Evolutionary conservation across 2,329 filamentous ascomycete genomes (phyloP).

Genomic region (Penicillium freii): DNA sequence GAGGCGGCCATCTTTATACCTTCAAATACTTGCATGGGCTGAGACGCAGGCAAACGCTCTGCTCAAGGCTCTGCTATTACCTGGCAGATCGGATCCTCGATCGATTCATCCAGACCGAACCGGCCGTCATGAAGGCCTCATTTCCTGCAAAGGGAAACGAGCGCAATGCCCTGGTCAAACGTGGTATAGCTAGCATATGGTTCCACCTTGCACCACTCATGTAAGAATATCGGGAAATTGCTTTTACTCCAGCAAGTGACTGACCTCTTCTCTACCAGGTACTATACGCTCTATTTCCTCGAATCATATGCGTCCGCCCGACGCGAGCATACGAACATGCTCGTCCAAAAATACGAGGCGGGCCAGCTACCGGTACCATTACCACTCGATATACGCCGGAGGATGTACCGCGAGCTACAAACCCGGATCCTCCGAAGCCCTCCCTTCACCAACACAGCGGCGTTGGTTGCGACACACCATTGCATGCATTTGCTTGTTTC

Average conservation of each 20-base stretch:
- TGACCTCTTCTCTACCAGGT: slow-evolving; percentile 29
- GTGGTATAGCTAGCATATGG: slow-evolving; percentile 35
- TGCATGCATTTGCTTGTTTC: slow-evolving; percentile 42
- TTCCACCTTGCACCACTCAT: slow-evolving; percentile 44
- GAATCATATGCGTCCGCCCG: slow-evolving; percentile 41
- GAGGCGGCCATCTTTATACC: slow-evolving; percentile 40
- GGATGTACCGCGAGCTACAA: slow-evolving; percentile 40
- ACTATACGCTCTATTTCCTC: slow-evolving; percentile 43
- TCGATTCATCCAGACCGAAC: slow-evolving; percentile 36
- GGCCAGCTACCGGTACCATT: slow-evolving; percentile 40
- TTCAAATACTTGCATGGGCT: slow-evolving; percentile 42
- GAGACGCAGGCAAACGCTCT: slow-evolving; percentile 39
- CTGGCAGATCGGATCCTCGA: slow-evolving; percentile 44
- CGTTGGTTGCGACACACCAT: slow-evolving; percentile 43
- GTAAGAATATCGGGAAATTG: slow-evolving; percentile 24
- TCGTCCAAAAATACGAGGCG: slow-evolving; percentile 40
- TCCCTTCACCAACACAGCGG: slow-evolving; percentile 41
- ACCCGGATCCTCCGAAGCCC: slow-evolving; percentile 39
- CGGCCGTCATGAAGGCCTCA: slow-evolving; percentile 30
- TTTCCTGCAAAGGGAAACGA: slow-evolving; percentile 35
- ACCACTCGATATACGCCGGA: slow-evolving; percentile 32
- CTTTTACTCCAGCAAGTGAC: background rate
- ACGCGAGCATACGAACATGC: slow-evolving; percentile 37
- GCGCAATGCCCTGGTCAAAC: slow-evolving; percentile 35
- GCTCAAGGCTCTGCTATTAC: slow-evolving; percentile 41